phyloP scores from a whole-genome alignment of 2,329 filamentous ascomycete species.

The Calonectria fujianensis region DNA sequence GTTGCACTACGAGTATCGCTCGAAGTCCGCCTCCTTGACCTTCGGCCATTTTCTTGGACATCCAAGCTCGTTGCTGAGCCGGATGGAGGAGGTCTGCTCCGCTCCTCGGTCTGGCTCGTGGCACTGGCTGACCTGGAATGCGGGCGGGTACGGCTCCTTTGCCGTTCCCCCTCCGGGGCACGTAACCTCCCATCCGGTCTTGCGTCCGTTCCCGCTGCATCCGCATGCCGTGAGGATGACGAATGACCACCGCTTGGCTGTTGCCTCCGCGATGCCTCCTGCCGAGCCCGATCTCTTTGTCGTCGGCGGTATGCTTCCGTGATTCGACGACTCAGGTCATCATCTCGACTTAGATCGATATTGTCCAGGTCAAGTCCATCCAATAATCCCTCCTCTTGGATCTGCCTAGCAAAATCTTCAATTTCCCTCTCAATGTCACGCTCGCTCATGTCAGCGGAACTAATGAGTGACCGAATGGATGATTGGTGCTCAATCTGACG shows the following conservation, averaged over 20 bases:
- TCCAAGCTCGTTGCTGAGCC: constrained; percentile 56
- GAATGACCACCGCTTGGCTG: constrained; percentile 59
- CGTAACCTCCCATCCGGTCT: constrained; percentile 57
- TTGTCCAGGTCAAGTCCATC: constrained; percentile 93
- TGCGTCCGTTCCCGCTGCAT: constrained; percentile 50
- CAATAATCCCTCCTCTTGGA: constrained; percentile 89
- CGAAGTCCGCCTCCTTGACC: constrained; percentile 69
- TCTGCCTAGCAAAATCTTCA: constrained; percentile 91
- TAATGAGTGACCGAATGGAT: constrained; percentile 89
- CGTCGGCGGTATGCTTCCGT: constrained; percentile 89
- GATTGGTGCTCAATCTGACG: constrained; percentile 91
- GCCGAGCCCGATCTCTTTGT: constrained; percentile 77
- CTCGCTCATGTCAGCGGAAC: constrained; percentile 84
- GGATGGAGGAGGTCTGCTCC: constrained; percentile 69
- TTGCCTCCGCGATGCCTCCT: constrained; percentile 67
- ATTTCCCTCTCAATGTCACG: constrained; percentile 91
- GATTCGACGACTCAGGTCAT: constrained; percentile 92
- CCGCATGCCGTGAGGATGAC: constrained; percentile 60
- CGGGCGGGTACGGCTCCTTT: constrained; percentile 61
- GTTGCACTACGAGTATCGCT: constrained; percentile 75
- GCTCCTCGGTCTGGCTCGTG: constrained; percentile 66
- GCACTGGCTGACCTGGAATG: constrained; percentile 69
- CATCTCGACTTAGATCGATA: constrained; percentile 87
- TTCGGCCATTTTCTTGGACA: constrained; percentile 55
- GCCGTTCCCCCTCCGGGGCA: constrained; percentile 53